phyloP scores from a whole-genome alignment of 2,329 filamentous ascomycete species.

The Fusarium sp. region DNA sequence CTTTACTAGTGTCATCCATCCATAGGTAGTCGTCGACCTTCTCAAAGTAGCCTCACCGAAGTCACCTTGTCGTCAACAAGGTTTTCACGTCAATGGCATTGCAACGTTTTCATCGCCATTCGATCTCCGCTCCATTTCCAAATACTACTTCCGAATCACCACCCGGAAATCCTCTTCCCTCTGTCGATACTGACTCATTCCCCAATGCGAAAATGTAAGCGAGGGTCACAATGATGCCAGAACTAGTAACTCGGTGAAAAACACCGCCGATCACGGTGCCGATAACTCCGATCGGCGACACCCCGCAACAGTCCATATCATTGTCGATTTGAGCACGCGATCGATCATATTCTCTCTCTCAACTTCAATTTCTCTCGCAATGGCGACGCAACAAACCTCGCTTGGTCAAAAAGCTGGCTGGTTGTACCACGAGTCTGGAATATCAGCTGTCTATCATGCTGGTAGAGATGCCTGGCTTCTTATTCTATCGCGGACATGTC shows the following conservation, averaged over 20 bases:
- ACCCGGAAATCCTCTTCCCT: background rate
- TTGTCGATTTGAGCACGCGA: background rate
- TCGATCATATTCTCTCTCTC: background rate
- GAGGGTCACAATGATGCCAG: conserved; percentile 8
- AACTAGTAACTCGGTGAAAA: conserved; percentile 19
- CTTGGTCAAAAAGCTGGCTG: conserved; percentile 31
- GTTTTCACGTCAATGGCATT: background rate
- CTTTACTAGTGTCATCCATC: no score
- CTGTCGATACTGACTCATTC: background rate
- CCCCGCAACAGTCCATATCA: conserved; percentile 12
- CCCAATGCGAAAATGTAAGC: background rate
- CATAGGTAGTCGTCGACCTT: background rate
- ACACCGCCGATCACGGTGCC: conserved; percentile 25
- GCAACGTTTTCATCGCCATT: background rate
- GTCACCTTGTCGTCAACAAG: background rate
- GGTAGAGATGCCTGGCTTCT: conserved; percentile 50
- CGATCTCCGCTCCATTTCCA: conserved; percentile 2
- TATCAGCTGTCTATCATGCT: conserved; percentile 56
- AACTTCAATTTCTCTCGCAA: background rate
- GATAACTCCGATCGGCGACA: conserved; percentile 25
- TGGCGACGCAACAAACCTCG: conserved; percentile 17
- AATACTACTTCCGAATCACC: background rate
- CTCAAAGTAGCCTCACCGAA: background rate
- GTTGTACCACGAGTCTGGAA: conserved; percentile 58
- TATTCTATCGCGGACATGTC: conserved; percentile 52